Evolutionary conservation across 768 basidiomycete genomes (phyloP).

Genomic region (Rhodotorula babjevae): DNA sequence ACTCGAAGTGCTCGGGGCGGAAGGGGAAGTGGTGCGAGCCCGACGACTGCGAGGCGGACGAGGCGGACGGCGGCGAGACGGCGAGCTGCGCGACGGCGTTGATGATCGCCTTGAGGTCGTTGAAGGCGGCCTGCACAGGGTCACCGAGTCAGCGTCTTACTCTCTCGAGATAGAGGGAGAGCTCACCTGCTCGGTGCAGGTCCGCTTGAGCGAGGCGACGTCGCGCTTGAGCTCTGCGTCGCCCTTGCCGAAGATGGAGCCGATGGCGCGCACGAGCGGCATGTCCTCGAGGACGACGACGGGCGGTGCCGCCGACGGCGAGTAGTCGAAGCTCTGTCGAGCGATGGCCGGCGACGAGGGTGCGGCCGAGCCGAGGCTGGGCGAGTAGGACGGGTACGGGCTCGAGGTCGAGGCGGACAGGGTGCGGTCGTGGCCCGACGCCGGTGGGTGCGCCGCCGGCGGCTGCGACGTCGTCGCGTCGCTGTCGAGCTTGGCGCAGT

Average conservation of each 20-base stretch:
- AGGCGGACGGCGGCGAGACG: neutral
- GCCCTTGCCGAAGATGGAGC: constrained; percentile 67
- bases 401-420: constrained; percentile 42
- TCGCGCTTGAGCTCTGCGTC: constrained; percentile 66
- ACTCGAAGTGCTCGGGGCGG: constrained; percentile 77
- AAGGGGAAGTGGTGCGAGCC: constrained; percentile 64
- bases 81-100: constrained; percentile 82
- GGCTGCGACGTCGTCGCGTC: constrained; percentile 49
- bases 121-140: constrained; percentile 32
- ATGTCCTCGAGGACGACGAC: constrained; percentile 63
- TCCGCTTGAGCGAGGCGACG: constrained; percentile 60
- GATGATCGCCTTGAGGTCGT: constrained; percentile 63
- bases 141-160: neutral
- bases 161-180: constrained; percentile 45
- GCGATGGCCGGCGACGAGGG: constrained; percentile 54
- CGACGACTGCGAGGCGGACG: neutral
- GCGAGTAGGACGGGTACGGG: constrained; percentile 26
- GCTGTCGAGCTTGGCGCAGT: constrained; percentile 66
- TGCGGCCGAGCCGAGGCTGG: neutral
- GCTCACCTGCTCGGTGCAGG: constrained; percentile 65
- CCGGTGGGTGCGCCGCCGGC: constrained; percentile 41
- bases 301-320: constrained; percentile 53
- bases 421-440: constrained; percentile 51
- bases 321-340: constrained; percentile 51
- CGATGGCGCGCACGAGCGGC: constrained; percentile 67